phyloP scores from a whole-genome alignment of 345 rosid species.

The Schrenkiella parvula region DNA sequence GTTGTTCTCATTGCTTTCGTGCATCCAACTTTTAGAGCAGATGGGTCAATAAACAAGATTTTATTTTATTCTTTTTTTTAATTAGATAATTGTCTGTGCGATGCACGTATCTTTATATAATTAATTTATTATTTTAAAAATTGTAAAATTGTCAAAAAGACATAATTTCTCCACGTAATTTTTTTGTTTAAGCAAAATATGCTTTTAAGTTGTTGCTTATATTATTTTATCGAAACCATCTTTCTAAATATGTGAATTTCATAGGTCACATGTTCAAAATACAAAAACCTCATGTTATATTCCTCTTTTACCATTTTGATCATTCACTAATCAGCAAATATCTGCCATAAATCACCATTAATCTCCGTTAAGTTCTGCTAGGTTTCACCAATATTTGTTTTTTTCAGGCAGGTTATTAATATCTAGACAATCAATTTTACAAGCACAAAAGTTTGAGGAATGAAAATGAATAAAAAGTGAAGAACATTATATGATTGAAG shows the following conservation, averaged over 20 bases:
- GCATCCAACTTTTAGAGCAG: background rate
- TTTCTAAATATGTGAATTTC: too few relatives aligned
- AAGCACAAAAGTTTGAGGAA: background rate
- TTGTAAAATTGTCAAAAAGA: background rate
- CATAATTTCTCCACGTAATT: background rate
- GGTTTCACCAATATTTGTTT: background rate
- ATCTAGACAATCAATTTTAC: background rate
- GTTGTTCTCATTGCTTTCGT: conserved; percentile 17
- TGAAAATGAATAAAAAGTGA: background rate
- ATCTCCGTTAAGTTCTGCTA: background rate
- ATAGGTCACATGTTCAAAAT: too few relatives aligned
- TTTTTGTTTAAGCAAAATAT: too few relatives aligned
- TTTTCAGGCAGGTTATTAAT: background rate
- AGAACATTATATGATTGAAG: conserved; percentile 24
- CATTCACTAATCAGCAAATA: background rate
- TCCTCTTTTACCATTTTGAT: background rate
- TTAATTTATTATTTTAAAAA: background rate
- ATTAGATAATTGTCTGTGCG: background rate
- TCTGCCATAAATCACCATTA: background rate
- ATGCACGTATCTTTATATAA: background rate
- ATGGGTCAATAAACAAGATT: background rate
- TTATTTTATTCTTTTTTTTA: background rate
- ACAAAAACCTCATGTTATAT: background rate
- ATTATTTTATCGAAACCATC: too few relatives aligned
- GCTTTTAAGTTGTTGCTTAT: too few relatives aligned